These are phyloP conservation scores for Spinellus fusiger DNA, from an alignment of 192 early-diverging fungal genomes.

Conservation along the genomic window DNA sequence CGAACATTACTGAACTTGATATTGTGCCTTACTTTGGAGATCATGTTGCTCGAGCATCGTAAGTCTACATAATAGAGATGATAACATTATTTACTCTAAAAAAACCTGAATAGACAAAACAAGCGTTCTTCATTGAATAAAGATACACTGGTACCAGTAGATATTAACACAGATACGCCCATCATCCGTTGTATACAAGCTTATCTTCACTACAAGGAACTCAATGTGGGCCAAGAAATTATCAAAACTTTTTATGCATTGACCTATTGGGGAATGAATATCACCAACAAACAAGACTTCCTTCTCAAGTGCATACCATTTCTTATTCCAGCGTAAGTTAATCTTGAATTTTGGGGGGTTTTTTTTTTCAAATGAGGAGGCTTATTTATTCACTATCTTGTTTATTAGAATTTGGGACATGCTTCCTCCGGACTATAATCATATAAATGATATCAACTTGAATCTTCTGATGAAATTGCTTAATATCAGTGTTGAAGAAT, in stretches of 20 bases:
- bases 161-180: constrained; percentile 18
- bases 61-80: neutral
- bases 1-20: constrained; percentile 25
- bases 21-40: constrained; percentile 29
- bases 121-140: constrained; percentile 14
- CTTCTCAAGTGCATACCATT: constrained; percentile 37
- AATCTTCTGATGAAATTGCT: constrained; percentile 41
- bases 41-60: constrained; percentile 13
- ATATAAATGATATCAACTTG: constrained; percentile 33
- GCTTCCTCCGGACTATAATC: constrained; percentile 39
- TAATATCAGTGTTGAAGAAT: constrained; percentile 26
- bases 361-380: too few species aligned
- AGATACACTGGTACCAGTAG: constrained; percentile 15
- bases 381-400: neutral
- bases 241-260: constrained; percentile 39
- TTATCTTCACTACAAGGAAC: constrained; percentile 31
- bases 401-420: constrained; percentile 45
- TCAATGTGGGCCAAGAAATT: constrained; percentile 38
- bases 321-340: constrained; percentile 41
- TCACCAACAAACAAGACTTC: constrained; percentile 43
- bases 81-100: neutral
- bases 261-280: constrained; percentile 31
- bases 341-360: neutral
- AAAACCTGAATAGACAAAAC: neutral
- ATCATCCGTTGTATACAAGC: constrained; percentile 29